These are phyloP conservation scores for Termitomyces sp. DNA, from an alignment of 768 basidiomycete genomes.

Conservation along the genomic window DNA sequence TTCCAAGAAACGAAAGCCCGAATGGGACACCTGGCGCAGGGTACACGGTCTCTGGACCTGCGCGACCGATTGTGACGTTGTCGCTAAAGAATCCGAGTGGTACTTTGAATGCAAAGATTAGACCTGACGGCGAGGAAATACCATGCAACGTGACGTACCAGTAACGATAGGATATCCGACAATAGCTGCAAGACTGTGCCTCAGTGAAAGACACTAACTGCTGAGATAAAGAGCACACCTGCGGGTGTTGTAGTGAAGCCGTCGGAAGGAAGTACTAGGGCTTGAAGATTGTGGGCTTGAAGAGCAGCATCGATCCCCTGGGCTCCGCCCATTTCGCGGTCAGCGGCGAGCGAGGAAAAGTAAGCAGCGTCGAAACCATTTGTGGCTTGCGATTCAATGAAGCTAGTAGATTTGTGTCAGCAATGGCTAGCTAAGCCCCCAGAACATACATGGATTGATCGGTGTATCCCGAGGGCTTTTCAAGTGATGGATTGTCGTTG, in stretches of 20 bases:
- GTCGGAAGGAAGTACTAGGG: constrained; percentile 43
- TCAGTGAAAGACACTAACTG: neutral
- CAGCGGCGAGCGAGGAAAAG: constrained; percentile 37
- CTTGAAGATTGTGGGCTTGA: constrained; percentile 41
- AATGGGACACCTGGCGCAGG: constrained; percentile 56
- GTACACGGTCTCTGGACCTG: constrained; percentile 38
- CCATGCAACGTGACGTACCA: constrained; percentile 27
- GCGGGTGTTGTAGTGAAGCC: constrained; percentile 35
- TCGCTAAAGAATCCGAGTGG: constrained; percentile 58
- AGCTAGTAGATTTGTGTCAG: constrained; percentile 16
- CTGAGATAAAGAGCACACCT: constrained; percentile 18
- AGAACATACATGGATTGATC: constrained; percentile 32
- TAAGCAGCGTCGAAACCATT: constrained; percentile 37
- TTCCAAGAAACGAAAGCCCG: constrained; percentile 58
- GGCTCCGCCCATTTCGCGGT: constrained; percentile 43
- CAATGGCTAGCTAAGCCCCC: neutral
- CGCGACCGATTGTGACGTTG: constrained; percentile 31
- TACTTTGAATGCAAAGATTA: constrained; percentile 25
- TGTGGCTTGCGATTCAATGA: constrained; percentile 34
- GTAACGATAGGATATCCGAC: constrained; percentile 66
- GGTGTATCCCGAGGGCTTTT: constrained; percentile 34
- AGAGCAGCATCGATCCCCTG: constrained; percentile 52
- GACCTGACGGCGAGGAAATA: neutral
- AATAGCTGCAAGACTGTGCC: constrained; percentile 32
- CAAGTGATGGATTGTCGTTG: constrained; percentile 43